A percentile compares a stretch with the other conserved stretches of the same genome.
phyloP scores from a whole-genome alignment of 768 basidiomycete species.

The Galerina sulciceps region DNA sequence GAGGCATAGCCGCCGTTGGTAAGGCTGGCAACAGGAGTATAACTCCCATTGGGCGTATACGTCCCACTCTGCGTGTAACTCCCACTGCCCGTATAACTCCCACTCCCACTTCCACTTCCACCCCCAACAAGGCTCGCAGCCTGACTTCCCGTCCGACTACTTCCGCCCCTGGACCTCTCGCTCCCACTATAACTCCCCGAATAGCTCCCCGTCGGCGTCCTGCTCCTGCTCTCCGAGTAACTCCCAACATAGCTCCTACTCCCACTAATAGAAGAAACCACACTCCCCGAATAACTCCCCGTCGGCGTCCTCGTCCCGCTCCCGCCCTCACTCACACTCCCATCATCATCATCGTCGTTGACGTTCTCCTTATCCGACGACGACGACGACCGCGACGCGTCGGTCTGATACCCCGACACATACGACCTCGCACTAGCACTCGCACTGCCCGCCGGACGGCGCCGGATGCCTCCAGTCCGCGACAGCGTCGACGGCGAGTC shows the following conservation, averaged over 20 bases:
- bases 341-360: no score
- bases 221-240: slow-evolving; percentile 15
- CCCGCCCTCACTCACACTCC: slow-evolving; percentile 6
- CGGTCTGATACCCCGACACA: slow-evolving; percentile 41
- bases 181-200: slow-evolving; percentile 21
- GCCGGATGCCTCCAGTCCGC: slow-evolving; percentile 59
- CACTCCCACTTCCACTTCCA: slow-evolving; percentile 25
- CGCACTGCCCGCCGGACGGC: slow-evolving; percentile 48
- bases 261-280: slow-evolving; percentile 20
- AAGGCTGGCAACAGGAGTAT: no score
- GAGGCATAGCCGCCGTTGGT: no score
- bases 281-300: slow-evolving; percentile 33
- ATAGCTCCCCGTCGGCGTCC: slow-evolving; percentile 46
- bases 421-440: slow-evolving; percentile 48
- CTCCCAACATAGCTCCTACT: slow-evolving; percentile 10
- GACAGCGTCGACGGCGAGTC: slow-evolving; percentile 60
- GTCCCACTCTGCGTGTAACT: slow-evolving; percentile 23
- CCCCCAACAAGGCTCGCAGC: slow-evolving; percentile 8
- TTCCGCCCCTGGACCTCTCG: slow-evolving; percentile 23
- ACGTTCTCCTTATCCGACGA: slow-evolving; percentile 62
- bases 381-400: slow-evolving; percentile 29
- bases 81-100: slow-evolving; percentile 33
- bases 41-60: no score
- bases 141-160: neutral
- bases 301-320: slow-evolving; percentile 18